These are phyloP conservation scores for Tetracladium maxilliforme DNA, from an alignment of 2,329 filamentous ascomycete genomes.

Conservation along the genomic window DNA sequence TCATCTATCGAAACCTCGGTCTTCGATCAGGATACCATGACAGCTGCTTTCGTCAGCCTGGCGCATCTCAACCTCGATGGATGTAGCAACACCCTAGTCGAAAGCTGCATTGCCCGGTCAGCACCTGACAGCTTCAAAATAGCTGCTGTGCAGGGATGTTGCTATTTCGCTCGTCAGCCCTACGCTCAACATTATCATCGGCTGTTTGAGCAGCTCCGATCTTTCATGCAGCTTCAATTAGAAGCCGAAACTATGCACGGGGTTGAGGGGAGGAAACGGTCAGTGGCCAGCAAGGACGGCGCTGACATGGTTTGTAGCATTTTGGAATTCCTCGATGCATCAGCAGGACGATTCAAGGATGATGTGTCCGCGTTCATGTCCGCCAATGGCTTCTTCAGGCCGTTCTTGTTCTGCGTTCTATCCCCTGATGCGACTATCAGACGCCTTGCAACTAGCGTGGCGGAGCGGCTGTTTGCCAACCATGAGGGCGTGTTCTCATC, in stretches of 20 bases:
- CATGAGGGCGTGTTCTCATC: no score
- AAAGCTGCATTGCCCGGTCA: conserved; percentile 38
- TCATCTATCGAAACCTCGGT: conserved; percentile 28
- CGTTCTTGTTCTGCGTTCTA: no score
- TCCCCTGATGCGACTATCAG: no score
- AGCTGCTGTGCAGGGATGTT: conserved; percentile 45
- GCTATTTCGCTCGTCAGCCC: conserved; percentile 41
- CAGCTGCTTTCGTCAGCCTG: conserved; percentile 50
- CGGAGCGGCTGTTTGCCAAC: no score
- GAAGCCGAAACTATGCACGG: no score
- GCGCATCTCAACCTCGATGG: conserved; percentile 45
- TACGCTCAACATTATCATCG: conserved; percentile 32
- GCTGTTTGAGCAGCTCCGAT: conserved; percentile 38
- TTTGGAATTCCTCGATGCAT: conserved; percentile 40
- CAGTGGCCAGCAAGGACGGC: no score
- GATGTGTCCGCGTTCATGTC: no score
- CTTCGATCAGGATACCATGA: conserved; percentile 51
- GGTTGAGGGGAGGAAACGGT: no score
- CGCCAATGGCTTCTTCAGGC: no score
- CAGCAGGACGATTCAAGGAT: no score
- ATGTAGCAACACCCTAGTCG: conserved; percentile 39
- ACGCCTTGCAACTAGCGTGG: no score
- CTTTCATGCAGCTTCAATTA: conserved; percentile 40
- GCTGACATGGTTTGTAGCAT: conserved; percentile 33
- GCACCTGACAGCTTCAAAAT: conserved; percentile 46